Evolutionary conservation across 31 red algal genomes (phyloP).

Genomic region (Odonthalia washingtoniensis): DNA sequence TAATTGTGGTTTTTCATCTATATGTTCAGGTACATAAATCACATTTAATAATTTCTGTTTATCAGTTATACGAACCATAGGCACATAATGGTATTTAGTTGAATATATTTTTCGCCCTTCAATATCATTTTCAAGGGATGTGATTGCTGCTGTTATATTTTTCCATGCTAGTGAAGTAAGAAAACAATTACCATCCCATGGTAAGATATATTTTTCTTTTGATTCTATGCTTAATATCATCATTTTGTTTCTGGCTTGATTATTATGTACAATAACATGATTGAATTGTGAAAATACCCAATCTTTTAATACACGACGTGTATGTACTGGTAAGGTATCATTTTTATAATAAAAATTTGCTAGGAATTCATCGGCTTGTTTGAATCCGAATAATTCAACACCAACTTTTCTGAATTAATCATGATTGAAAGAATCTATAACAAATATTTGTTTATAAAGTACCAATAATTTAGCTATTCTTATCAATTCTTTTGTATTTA

Average conservation of each 20-base stretch:
- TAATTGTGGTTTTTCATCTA: neutral
- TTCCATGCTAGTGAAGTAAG: neutral
- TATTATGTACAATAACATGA: slow-evolving; percentile 2
- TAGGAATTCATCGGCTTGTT: neutral
- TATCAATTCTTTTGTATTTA: neutral
- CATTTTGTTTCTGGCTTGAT: slow-evolving; percentile 22
- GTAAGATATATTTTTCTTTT: no score
- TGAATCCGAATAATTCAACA: neutral
- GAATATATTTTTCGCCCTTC: neutral
- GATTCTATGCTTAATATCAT: neutral
- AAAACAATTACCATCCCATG: slow-evolving; percentile 48
- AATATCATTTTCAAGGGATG: neutral
- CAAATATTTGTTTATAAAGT: slow-evolving; percentile 1
- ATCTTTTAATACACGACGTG: neutral
- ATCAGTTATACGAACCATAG: neutral
- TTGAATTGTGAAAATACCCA: neutral
- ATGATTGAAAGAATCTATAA: slow-evolving; percentile 6
- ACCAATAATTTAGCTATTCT: slow-evolving; percentile 3
- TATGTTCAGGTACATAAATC: neutral
- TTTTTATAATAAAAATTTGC: neutral
- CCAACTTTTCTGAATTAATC: neutral
- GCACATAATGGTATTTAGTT: neutral
- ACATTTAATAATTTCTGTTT: neutral
- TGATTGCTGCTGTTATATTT: neutral
- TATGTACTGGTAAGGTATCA: neutral